Evolutionary conservation across 2,329 filamentous ascomycete species (phyloP), one percentile per base, ranked within the genome.

Genomic region (Clarireedia homoeocarpa): DNA sequence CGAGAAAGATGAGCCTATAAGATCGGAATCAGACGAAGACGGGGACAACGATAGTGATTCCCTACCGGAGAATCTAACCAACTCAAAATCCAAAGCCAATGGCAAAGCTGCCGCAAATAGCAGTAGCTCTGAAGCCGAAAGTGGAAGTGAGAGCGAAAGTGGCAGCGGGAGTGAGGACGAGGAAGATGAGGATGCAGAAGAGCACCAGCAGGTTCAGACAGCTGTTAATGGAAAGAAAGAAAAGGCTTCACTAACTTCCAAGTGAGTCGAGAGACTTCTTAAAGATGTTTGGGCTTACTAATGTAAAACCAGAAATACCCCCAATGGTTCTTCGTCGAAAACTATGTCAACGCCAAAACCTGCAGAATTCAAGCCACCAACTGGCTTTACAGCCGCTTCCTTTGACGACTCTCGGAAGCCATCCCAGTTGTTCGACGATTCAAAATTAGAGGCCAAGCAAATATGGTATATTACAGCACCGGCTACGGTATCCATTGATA

Each of bases 391-490:
- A 39, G 24, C 54, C n/a, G 47, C 52, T 17, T 38, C 58, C 9
- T 26, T 64, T 7, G 50, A 61, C 20, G 63, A 55, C 12, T 55
- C 50, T 3, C 48, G 55, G 15, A 59, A 55, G 24, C 51, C 57
- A 48, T 61, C 77, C 7, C 73, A 78, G 23, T 71, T 85, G 53
- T 82, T 88, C 63, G 78, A 74, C 64, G 74, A 80, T 56, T 77
- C 78, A 54, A 80, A 81, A 63, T 68, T 85, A 6, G 73, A 82
- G 55, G 85, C 84, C 60, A 90, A 89, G 73, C 84, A 91, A 68
- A 75, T 91, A 58, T 91, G 87, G 88, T 88, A 90, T 69, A 89
- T 91, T 63, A 88, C 85, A 9, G 84, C 85, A 3, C 88, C 88
- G 2, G 79, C 83, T 5, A 82, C 81, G 10, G 73, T 90, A 2